Evolutionary conservation across 2,329 filamentous ascomycete genomes (phyloP).

Genomic region (Penicillium corylophilum): DNA sequence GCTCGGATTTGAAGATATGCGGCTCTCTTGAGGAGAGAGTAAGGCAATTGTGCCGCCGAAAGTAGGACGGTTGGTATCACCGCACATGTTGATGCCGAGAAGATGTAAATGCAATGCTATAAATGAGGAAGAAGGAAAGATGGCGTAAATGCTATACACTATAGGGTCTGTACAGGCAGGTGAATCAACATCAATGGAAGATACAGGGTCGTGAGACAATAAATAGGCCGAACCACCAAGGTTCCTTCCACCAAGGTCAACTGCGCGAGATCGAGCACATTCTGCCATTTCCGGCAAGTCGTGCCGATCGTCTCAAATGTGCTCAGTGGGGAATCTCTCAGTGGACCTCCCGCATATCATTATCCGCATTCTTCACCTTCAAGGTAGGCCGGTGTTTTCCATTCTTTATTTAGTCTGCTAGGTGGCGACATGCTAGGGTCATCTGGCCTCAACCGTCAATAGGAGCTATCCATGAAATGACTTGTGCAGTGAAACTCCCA

Average conservation of each 20-base stretch:
- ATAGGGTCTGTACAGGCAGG: background rate
- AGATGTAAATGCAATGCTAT: background rate
- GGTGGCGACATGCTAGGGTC: background rate
- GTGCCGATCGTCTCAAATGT: conserved; percentile 17
- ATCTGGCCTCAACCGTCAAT: too few relatives aligned
- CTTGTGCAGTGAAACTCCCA: too few relatives aligned
- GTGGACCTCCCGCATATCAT: background rate
- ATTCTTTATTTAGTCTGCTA: too few relatives aligned
- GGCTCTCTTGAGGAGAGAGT: conserved; percentile 25
- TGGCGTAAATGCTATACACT: background rate
- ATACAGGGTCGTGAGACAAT: background rate
- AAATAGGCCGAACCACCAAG: conserved; percentile 16
- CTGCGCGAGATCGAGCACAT: conserved; percentile 27
- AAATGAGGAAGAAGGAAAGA: background rate
- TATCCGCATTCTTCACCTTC: too few relatives aligned
- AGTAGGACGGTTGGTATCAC: conserved; percentile 48
- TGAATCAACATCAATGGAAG: background rate
- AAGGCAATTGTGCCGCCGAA: conserved; percentile 38
- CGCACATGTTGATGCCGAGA: conserved; percentile 45
- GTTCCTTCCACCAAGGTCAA: conserved; percentile 21
- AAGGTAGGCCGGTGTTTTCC: too few relatives aligned
- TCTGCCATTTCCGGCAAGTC: conserved; percentile 9
- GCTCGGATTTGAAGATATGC: background rate
- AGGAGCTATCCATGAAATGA: too few relatives aligned
- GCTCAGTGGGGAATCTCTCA: conserved; percentile 6